Base-by-base conservation (phyloP, 192 early-diverging fungal species). In the Coemansia sp. region DNA sequence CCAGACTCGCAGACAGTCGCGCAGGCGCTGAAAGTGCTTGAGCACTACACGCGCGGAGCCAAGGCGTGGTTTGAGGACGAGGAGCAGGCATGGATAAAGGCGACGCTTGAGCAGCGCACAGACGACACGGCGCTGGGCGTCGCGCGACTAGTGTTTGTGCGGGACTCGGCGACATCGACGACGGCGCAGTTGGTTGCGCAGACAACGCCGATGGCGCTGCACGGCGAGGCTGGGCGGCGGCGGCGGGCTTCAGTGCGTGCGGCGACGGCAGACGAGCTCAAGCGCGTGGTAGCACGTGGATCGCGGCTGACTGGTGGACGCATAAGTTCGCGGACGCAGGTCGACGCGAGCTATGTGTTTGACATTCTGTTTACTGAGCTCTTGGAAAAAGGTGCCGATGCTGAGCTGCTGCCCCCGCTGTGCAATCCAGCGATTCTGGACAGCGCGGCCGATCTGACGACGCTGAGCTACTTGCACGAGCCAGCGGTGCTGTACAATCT, bases 401-500 rank as follows among this genome's bases (percentile, higher is more conserved):
- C 57, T 2, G 72, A 68, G 54, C 60, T 80, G 21, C 75, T 98
- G 45, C 97, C 97, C 51, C 93, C 92, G 27, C 82, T 98, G 48
- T 85, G 93, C 70, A 99, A 99, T 65, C 95, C 97, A 25, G 92
- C 94, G 16, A 87, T 90, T 57, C 75, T 97, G 52, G 92, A 94
- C 67, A 87, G 91, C 55, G 88, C 85, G 38, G 91, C 95, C 71
- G 95, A 97, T 71, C 74, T 97, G 77, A 91, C 95, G 14, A 90
- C 87, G 56, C 86, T 97, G 23, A 91, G 89, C 61, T 92, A 98
- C 71, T 82, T 99, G 63, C 93, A 99, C 83, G 96, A 98, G 85
- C 92, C 92, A 22, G 88, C 89, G 29, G 96, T 99, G 1, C 84
- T 99, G 49, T 90, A 98, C 72, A 96, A 93, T 64, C 90, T 99